Evolutionary conservation across 805 yeast species (phyloP), one percentile per base, ranked within the genome.

Genomic region (Yarrowia sp.): DNA sequence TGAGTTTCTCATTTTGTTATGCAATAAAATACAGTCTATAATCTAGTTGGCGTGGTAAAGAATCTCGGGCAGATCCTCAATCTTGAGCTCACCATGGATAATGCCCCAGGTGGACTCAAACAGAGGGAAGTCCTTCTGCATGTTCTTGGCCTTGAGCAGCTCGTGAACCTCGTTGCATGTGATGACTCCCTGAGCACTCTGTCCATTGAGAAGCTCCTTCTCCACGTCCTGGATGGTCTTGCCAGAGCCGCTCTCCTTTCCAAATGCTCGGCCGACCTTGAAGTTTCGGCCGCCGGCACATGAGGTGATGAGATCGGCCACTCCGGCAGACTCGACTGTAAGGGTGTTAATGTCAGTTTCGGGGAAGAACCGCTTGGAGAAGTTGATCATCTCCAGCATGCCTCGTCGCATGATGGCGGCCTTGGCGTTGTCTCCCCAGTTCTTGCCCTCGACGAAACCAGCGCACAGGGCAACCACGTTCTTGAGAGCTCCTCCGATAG

Each of bases 351-450:
- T 83, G 67, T 84, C 78, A 70, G 89, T 86, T 67, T 83, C 85
- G 44, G 87, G 92, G 86, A 85, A 95, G 79, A 90, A 92, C 71
- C 81, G 82, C 72, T 85, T 81, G 45, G 96, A 95, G 77, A 95
- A 95, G 74, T 84, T 84, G 76, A 92, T 89, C 74, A 89, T 90
- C 80, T 95, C 99, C 73, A 88, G 83, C 69, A 95, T 79, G 55
- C 99, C 99, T 70, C 93, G 88, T 80, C 99, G 85, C 92, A 93
- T 96, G 72, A 95, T 87, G 48, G 98, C 99, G 65, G 98, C 88
- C 78, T 93, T 92, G 69, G 99, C 98, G 76, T 95, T 95, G 78
- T 92, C 97, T 77, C 99, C 99, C 99, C 99, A 95, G 68, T 96
- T 97, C 68, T 90, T 83, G 71, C 99, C 99, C 78, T 91, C 96